Base-by-base conservation (phyloP, 192 early-diverging fungal species). In the Mortierella alpina region DNA sequence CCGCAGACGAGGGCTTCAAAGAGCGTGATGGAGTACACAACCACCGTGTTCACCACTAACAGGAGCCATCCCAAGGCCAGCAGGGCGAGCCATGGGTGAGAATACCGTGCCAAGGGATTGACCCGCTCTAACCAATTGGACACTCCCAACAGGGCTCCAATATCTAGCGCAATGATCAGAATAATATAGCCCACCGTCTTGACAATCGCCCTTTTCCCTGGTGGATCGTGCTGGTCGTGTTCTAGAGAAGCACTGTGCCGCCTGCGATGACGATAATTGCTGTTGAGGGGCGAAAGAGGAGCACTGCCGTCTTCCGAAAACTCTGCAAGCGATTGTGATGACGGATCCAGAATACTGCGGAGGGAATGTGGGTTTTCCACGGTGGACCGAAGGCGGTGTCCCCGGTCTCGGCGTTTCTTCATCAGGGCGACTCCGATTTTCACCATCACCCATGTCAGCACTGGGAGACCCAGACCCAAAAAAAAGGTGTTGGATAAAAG, bases 251-350 rank as follows among this genome's bases (percentile, higher is more conserved):
- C 63, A 44, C 54, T 13, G 17, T 67, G 56, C 9, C 62, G 50
- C 4, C 53, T 46, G 22, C 57, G 56, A 4, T 63, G 56, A 12
- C 63, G 73, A 12, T 40, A 53, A 31, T 31, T 1, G 14, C 41
- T 40, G 50, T 54, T 54, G 46, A 12, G 51, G 0, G 59, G 14
- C 5, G 65, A 59, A 15, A n/a, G n/a, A 40, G 58, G 54, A 7
- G 68, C 17, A 5, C 59, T 39, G 18, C 77, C 77, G 48, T 80
- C 77, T 5, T 80, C 77, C 5, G 77, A 80, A 22, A 72, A 42
- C 7, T 55, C 65, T 20, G 57, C 6, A 8, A 61, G n/a, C 0
- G 77, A 80, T 7, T 46, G 15, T 0, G 77, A 68, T 5, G 69
- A 67, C 5, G 77, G 58, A 17, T 66, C 65, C 13, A 80, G 18